phyloP scores from a whole-genome alignment of 169 alveolate genomes.

The Plasmodium malariae region DNA sequence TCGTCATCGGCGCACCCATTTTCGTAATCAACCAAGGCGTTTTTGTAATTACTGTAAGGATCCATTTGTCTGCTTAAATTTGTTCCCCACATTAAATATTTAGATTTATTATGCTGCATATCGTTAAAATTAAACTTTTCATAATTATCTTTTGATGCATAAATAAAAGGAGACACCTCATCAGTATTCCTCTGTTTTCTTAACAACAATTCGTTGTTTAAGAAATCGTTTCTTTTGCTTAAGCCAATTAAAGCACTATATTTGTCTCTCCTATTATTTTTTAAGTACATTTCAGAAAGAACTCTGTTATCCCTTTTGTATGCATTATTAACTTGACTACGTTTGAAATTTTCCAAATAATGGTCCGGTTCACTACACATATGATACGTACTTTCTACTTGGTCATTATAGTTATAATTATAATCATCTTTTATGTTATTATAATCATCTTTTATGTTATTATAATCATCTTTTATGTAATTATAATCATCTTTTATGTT shows the following conservation, averaged over 20 bases:
- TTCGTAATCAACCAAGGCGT: neutral
- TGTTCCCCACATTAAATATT: neutral
- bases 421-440: too few species aligned
- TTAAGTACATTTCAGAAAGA: constrained; percentile 2
- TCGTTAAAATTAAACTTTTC: neutral
- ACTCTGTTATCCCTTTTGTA: neutral
- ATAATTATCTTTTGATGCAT: neutral
- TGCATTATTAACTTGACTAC: too few species aligned
- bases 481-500: too few species aligned
- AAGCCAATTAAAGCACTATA: neutral
- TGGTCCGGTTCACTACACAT: too few species aligned
- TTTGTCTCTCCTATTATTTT: neutral
- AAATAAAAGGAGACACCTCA: neutral
- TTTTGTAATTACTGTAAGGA: neutral
- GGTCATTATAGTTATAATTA: too few species aligned
- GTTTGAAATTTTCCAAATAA: too few species aligned
- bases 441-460: too few species aligned
- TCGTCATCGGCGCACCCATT: neutral
- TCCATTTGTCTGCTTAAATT: neutral
- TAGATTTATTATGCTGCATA: neutral
- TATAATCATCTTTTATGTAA: too few species aligned
- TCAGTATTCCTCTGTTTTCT: neutral
- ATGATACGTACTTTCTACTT: too few species aligned
- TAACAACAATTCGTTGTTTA: neutral
- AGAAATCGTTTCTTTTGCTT: neutral